Base-by-base conservation (phyloP, 441 rosid genomes). In the Daphne laureola region DNA sequence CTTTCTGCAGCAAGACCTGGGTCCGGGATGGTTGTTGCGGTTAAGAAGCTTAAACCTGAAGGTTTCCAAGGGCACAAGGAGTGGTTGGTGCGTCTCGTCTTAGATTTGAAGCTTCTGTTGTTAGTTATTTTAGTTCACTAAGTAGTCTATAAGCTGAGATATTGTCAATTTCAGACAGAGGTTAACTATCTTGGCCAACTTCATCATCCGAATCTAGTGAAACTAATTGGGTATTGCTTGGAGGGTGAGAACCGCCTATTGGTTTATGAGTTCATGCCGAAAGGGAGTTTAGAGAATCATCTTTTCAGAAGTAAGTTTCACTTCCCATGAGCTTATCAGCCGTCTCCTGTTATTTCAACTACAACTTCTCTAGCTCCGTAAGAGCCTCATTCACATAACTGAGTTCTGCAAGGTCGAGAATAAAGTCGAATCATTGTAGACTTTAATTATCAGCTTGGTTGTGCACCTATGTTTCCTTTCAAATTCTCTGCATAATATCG, bases 41-140 rank as follows among this genome's bases (percentile, higher is more conserved):
- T 80, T 54, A 80, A 83, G 76, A 75, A 76, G 64, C 86, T 83
- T 52, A 83, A 83, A 68, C 69, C 73, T 51, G 86, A 79, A 62
- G 83, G 89, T 61, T 73, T 72, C 58, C 89, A 82, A 67, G 86
- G 89, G 43, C 89, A 79, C 70, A 79, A 82, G 72, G 89, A 82
- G 77, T 82, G 90, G 90, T 57, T 83, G 90, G 90, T 83, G 54
- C 8, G 59, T 58, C 25, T 14, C 14, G 4, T 43, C 43, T 55
- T 46, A 36, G 38, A 44, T 18, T 49, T 14, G 51, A 18, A 57
- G 56, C 46, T 9, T 41, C 12, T 14, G 36, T 16, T 15, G 8
- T 14, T 15, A 7, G 27, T 46, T 17, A 13, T 42, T 55, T 57
- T n/a, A 5, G 27, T 8, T 40, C 45, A 46, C 26, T 46, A 26